phyloP scores from a whole-genome alignment of 257 asterid genomes.

The Solanum bukasovii region DNA sequence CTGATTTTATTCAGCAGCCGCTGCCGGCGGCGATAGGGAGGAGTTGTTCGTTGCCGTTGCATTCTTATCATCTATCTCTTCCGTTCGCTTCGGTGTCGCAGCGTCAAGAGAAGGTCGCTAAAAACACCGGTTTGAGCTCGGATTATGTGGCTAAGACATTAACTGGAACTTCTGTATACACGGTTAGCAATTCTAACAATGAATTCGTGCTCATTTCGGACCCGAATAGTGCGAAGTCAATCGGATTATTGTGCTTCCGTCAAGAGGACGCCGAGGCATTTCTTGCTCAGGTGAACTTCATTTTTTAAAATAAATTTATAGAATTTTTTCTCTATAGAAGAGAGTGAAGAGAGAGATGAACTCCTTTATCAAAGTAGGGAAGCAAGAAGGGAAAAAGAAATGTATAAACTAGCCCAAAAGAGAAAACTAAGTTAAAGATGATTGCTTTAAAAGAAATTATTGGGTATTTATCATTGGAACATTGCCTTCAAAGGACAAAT shows the following conservation, averaged over 20 bases:
- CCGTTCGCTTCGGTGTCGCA: constrained; percentile 80
- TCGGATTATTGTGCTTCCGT: constrained; percentile 90
- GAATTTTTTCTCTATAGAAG: not conserved
- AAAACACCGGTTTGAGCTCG: constrained; percentile 31
- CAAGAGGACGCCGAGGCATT: constrained; percentile 87
- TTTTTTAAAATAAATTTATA: not conserved
- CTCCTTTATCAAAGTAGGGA: not conserved
- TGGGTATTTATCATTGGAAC: not conserved
- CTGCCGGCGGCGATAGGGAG: constrained; percentile 1
- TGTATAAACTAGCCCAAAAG: not conserved
- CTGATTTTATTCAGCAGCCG: constrained; percentile 21
- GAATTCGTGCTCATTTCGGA: constrained; percentile 90
- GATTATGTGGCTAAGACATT: constrained; percentile 68
- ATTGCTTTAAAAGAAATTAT: not conserved
- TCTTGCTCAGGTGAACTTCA: constrained; percentile 71
- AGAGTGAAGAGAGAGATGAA: not conserved
- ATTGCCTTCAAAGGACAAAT: not conserved
- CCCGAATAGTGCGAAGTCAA: constrained; percentile 61
- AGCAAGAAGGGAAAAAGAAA: not conserved
- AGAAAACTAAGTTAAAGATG: not conserved
- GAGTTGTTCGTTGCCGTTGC: not conserved
- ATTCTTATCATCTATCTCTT: constrained; percentile 13
- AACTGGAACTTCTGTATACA: constrained; percentile 73
- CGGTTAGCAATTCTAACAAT: constrained; percentile 80
- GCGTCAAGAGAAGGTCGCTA: constrained; percentile 20